phyloP scores from a whole-genome alignment of 305 asterid genomes.

The Solanum hybrid region DNA sequence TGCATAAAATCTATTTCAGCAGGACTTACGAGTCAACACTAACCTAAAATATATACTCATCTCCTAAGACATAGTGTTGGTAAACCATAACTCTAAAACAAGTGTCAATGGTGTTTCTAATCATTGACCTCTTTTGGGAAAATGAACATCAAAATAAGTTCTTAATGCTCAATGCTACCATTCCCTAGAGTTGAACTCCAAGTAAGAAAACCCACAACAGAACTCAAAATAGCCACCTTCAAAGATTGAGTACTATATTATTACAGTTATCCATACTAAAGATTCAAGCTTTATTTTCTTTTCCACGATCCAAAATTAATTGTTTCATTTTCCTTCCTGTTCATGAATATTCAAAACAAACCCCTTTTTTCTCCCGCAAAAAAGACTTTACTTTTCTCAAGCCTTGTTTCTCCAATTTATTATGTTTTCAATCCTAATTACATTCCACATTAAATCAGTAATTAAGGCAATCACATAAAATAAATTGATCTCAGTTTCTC shows the following conservation, averaged over 20 bases:
- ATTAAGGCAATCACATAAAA: background rate
- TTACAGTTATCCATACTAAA: background rate
- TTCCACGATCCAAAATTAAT: background rate
- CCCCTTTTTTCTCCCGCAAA: background rate
- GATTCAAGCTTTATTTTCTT: background rate
- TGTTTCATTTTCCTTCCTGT: background rate
- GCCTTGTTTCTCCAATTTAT: background rate
- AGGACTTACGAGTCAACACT: background rate
- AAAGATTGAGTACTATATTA: background rate
- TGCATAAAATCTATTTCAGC: background rate
- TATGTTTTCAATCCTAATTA: background rate
- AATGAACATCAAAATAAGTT: background rate
- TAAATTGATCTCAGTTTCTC: background rate
- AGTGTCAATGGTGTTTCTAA: background rate
- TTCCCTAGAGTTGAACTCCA: background rate
- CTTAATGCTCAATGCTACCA: background rate
- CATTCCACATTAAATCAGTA: background rate
- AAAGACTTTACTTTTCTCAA: background rate
- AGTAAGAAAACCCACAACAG: background rate
- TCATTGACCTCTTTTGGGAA: background rate
- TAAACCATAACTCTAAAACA: background rate
- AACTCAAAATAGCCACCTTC: background rate
- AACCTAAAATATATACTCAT: background rate
- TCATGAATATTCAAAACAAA: background rate
- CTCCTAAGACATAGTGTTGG: background rate